A percentile compares a stretch with the other conserved stretches of the same genome.
Conservation (phyloP, 2,329 filamentous ascomycete genomes). For the Penicillium oxalicum region DNA sequence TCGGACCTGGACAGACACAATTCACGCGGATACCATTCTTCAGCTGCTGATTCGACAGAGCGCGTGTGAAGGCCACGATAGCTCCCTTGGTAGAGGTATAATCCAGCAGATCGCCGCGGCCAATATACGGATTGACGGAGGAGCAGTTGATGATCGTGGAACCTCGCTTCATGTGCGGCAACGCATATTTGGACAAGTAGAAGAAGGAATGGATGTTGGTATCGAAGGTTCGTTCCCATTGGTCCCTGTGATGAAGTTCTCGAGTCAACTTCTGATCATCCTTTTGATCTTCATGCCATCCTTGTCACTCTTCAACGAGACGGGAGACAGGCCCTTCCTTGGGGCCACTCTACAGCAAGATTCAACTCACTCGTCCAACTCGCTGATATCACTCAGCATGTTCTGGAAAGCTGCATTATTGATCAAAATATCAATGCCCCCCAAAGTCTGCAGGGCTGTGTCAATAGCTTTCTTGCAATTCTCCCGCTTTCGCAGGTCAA, state of each 20-base stretch:
- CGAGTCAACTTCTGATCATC: no score
- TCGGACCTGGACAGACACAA: conserved; percentile 66
- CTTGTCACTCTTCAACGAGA: no score
- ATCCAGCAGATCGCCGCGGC: conserved; percentile 71
- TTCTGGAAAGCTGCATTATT: conserved; percentile 72
- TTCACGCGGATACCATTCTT: conserved; percentile 69
- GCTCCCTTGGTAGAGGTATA: conserved; percentile 71
- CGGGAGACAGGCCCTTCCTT: neutral
- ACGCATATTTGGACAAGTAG: conserved; percentile 69
- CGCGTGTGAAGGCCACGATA: conserved; percentile 72
- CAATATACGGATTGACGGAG: conserved; percentile 77
- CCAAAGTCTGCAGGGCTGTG: conserved; percentile 59
- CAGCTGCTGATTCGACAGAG: conserved; percentile 68
- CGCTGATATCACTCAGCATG: conserved; percentile 64
- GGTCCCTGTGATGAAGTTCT: conserved; percentile 47
- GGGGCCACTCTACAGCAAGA: neutral
- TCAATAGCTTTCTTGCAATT: conserved; percentile 67
- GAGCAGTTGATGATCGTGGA: conserved; percentile 79
- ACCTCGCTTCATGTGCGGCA: conserved; percentile 69
- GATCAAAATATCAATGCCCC: conserved; percentile 60
- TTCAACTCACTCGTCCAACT: conserved; percentile 58
- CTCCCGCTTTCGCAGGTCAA: conserved; percentile 59
- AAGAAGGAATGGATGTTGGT: conserved; percentile 80
- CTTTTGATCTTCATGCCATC: no score
- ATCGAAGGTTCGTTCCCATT: conserved; percentile 74